Percentiles rank a stretch among this genome's conserved stretches.
These are phyloP conservation scores for Cajanus cajan DNA, from an alignment of 306 rosid species.

Conservation along the genomic window DNA sequence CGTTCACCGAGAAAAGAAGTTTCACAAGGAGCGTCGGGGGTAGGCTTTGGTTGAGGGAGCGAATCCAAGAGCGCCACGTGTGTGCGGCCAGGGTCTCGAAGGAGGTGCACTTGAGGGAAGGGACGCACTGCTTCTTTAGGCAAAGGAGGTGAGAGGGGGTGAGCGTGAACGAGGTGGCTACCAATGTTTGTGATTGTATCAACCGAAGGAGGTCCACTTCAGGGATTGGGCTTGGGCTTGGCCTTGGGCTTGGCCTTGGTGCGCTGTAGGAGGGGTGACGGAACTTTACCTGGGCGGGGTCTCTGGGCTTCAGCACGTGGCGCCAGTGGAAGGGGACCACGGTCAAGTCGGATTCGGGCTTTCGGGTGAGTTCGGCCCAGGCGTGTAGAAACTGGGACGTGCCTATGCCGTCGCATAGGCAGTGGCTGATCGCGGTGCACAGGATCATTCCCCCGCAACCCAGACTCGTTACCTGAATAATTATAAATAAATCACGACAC, in stretches of 20 bases:
- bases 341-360: conserved; percentile 28
- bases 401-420: conserved; percentile 76
- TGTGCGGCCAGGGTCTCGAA: conserved; percentile 72
- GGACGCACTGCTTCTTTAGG: conserved; percentile 59
- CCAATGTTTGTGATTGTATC: conserved; percentile 57
- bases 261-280: conserved; percentile 47
- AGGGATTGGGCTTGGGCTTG: conserved; percentile 22
- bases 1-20: conserved; percentile 72
- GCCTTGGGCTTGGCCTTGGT: too few relatives aligned
- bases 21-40: conserved; percentile 44
- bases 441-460: conserved; percentile 74
- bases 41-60: conserved; percentile 39
- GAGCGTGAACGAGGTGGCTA: conserved; percentile 56
- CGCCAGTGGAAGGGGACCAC: conserved; percentile 54
- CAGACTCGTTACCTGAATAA: conserved; percentile 55
- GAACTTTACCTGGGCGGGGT: conserved; percentile 33
- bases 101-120: conserved; percentile 66
- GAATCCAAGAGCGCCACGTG: conserved; percentile 87
- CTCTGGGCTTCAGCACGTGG: conserved; percentile 52
- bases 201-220: conserved; percentile 36
- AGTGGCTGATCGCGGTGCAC: conserved; percentile 80
- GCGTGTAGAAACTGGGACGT: conserved; percentile 71
- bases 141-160: conserved; percentile 40
- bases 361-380: conserved; percentile 60
- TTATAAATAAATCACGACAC: neutral